Evolutionary conservation across 352 stramenopile species (phyloP), one percentile per base, ranked within the genome.

Genomic region (Phytophthora hybrid): DNA sequence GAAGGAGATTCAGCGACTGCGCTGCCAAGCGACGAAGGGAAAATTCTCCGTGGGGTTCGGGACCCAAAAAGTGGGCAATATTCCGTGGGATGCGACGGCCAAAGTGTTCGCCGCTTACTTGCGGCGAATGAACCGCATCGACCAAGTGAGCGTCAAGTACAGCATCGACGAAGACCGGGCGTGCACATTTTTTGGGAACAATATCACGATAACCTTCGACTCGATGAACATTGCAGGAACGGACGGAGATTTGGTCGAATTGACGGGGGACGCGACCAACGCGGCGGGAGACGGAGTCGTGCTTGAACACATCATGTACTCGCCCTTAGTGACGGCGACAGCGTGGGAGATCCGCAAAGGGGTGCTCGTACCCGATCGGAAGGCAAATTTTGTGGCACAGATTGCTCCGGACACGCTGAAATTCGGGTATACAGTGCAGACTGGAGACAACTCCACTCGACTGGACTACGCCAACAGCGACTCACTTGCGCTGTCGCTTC

Each of bases 141-240:
- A 92, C 67, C 63, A 77, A 26, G 83, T 95, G 13, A 65, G 71
- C 1, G 74, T 95, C 34, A 69, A 80, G 19, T 95, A 91, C 68
- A 85, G 73, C 31, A 89, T 92, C 37, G 74, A 83, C 14, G 88
- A 89, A 29, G 60, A 83, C 66, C 63, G 72, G 0, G 84, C 86
- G 41, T 93, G 88, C 61, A 91, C 86, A n/a, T 95, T 85, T 58
- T 88, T 91, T 49, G 88, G 88, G 29, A 95, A 93, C 68, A 93
- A 92, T 65, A 93, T 93, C 63, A 92, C 83, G 0, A 62, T 95
- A 21, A 92, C 85, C 1, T 95, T 92, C 68, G 86, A 93, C 56
- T 91, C 84, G 4, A 81, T 93, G 62, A 95, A 95, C 66, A 81
- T 90, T 23, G 75, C 76, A 32, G 83, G 84, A 29, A 59, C 56